Evolutionary conservation across 345 rosid species (phyloP).

Genomic region (Populus nigra): DNA sequence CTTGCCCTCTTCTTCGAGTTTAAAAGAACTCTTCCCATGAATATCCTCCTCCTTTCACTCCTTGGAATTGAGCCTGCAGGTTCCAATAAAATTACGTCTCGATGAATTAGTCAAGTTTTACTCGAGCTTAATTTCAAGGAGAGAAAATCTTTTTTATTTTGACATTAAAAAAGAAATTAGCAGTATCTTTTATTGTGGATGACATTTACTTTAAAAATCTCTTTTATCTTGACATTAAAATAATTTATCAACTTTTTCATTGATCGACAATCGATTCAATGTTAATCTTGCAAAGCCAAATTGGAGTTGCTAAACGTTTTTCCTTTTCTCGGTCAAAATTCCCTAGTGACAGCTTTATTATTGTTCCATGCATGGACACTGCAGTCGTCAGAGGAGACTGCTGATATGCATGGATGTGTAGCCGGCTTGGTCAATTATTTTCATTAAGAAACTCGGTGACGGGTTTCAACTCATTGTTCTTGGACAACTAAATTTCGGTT

Average conservation of each 20-base stretch:
- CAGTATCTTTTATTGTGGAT: too few species aligned
- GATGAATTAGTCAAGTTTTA: not conserved
- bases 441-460: not conserved
- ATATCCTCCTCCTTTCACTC: not conserved
- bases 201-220: too few species aligned
- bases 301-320: too few species aligned
- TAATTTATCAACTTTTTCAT: too few species aligned
- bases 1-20: not conserved
- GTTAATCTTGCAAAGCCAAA: too few species aligned
- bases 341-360: not conserved
- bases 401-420: not conserved
- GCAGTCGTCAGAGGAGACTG: not conserved
- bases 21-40: not conserved
- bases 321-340: not conserved
- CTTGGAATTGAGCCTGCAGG: too few species aligned
- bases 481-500: not conserved
- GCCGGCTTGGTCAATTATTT: not conserved
- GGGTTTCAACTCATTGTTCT: not conserved
- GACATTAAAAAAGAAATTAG: too few species aligned
- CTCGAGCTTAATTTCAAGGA: not conserved
- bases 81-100: too few species aligned
- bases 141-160: too few species aligned
- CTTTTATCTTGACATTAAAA: too few species aligned
- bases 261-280: too few species aligned
- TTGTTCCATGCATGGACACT: not conserved